Evolutionary conservation across 176 grass and related monocot species (phyloP), one percentile per base, ranked within the genome.

Genomic region (Oryza longistaminata): DNA sequence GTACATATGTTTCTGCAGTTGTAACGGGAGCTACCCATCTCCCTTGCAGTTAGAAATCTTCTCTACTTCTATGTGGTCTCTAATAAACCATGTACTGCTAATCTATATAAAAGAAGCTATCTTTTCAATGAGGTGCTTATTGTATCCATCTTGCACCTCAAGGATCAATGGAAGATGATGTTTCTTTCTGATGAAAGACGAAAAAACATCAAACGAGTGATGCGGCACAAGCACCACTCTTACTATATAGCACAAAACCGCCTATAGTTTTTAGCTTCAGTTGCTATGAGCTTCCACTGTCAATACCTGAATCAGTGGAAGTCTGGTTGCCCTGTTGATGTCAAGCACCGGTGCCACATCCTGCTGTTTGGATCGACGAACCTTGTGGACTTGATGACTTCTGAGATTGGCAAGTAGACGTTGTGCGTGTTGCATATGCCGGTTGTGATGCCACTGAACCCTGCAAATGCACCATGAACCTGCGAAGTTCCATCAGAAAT

Each of bases 301-400:
- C 42, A 35, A 68, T 14, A 78, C 15, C 5, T 60, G 42, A 87
- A 87, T 94, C 80, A 94, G n/a, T 82, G 76, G 82, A 99, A 99
- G 87, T 99, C 96, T 9, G 93, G 96, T 77, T 96, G 96, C 17
- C 91, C 96, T 0, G 96, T 99, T 12, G 93, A 99, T 27, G 93
- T 99, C 77, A 94, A 61, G 74, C 96, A 99, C 27, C 96, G 92
- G 35, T 99, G 96, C 96, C 96, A 99, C 96, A 99, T 99, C 87
- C 96, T 76, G 82, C 96, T 99, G 67, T 99, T 92, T 19, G 96
- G 91, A 70, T 99, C 62, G 1, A 99, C 74, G 12, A 83, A 74
- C 82, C 88, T 93, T 1, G 91, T 85, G 21, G 91, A 80, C 55
- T 50, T 88, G 68, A 99, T 92, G 39, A 99, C 93, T 83, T 99